Evolutionary conservation across 495 filamentous ascomycete species (phyloP).

Genomic region (Paragyromitra xinjiangensis): DNA sequence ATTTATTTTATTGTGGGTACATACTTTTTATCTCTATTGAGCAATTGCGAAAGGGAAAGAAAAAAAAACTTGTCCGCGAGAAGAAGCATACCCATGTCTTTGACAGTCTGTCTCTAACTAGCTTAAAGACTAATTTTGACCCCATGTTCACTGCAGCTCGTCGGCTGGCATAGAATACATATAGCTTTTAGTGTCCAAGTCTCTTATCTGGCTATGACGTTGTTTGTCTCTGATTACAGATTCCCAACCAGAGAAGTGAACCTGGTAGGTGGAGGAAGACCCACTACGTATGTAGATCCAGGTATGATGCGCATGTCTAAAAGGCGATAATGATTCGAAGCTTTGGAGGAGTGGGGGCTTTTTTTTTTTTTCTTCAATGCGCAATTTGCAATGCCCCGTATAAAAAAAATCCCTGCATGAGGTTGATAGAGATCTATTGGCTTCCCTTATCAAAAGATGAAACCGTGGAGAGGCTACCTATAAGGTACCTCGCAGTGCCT

Average conservation of each 20-base stretch:
- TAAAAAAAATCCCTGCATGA: conserved; percentile 26
- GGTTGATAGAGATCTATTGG: conserved; percentile 25
- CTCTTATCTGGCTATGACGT: conserved; percentile 46
- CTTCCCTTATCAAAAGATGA: conserved; percentile 44
- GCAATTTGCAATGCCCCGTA: conserved; percentile 40
- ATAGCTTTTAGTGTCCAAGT: conserved; percentile 1
- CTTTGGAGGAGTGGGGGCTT: background rate
- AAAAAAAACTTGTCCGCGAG: conserved; percentile 1
- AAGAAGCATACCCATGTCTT: conserved; percentile 6
- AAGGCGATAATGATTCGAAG: conserved; percentile 31
- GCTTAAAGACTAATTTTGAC: conserved; percentile 12
- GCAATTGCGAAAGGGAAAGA: conserved; percentile 14
- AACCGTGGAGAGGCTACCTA: conserved; percentile 34
- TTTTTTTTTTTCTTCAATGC: conserved; percentile 29
- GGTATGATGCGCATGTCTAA: conserved; percentile 29
- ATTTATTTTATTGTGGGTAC: conserved; percentile 31
- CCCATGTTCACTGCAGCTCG: conserved; percentile 22
- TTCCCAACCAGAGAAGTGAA: background rate
- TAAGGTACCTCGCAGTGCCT: conserved; percentile 17
- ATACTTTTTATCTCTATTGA: conserved; percentile 22
- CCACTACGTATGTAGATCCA: conserved; percentile 37
- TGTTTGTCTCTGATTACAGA: conserved; percentile 36
- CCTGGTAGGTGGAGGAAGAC: conserved; percentile 31
- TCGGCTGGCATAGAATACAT: background rate
- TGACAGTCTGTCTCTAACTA: conserved; percentile 19